Conservation (phyloP, 1,139 yeast species). For the Hyphopichia pseudoburtonii region DNA sequence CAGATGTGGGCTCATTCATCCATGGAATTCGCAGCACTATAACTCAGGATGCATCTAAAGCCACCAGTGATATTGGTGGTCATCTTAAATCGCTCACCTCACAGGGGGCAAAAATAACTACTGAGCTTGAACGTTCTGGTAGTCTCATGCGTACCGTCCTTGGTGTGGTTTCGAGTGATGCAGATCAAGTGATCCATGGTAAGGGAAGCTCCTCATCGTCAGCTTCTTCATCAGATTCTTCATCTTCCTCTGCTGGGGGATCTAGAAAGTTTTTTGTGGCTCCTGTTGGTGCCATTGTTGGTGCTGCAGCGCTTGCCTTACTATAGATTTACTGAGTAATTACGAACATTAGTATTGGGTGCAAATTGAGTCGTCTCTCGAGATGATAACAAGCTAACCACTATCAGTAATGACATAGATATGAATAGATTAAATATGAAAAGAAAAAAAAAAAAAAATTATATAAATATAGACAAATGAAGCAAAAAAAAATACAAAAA, state of each 20-base stretch:
- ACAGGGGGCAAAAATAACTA: neutral
- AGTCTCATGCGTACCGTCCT: neutral
- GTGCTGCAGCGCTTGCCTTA: constrained; percentile 15
- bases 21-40: neutral
- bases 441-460: no score
- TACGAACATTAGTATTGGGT: neutral
- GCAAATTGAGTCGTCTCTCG: neutral
- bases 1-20: no score
- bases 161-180: neutral
- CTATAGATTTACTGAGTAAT: no score
- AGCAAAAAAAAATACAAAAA: neutral
- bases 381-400: no score
- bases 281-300: constrained; percentile 17
- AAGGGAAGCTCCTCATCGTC: no score
- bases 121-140: neutral
- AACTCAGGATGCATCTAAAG: neutral
- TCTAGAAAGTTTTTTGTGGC: constrained; percentile 9
- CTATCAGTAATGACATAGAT: no score
- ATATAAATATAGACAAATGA: no score
- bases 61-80: neutral
- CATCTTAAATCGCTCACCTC: neutral
- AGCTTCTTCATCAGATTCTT: constrained; percentile 1
- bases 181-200: no score
- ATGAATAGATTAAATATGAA: no score
- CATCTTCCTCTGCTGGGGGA: constrained; percentile 6